phyloP scores from a whole-genome alignment of 1,284 basidiomycete species.

The Rhodotorula mucilaginosa region DNA sequence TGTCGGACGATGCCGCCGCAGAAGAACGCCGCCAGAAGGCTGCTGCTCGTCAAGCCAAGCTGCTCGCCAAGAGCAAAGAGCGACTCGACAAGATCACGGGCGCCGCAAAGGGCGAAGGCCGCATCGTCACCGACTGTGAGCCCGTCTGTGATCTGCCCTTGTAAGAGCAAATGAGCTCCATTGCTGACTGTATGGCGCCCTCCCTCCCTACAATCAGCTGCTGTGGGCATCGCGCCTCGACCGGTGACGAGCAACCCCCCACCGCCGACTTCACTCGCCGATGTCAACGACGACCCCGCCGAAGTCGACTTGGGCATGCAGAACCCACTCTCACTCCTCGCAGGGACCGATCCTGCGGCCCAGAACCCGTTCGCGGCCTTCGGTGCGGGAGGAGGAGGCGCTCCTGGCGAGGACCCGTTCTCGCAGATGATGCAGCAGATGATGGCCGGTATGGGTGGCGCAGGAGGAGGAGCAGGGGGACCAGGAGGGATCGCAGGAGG shows the following conservation, averaged over 20 bases:
- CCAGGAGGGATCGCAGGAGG: constrained; percentile 3
- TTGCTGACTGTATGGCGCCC: neutral
- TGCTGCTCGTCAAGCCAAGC: constrained; percentile 41
- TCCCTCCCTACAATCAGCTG: neutral
- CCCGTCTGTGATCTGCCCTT: neutral
- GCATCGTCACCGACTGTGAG: constrained; percentile 32
- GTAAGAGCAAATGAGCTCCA: no score
- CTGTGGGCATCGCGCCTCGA: constrained; percentile 13
- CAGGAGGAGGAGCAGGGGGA: constrained; percentile 4
- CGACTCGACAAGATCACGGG: constrained; percentile 46
- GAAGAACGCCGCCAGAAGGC: constrained; percentile 22
- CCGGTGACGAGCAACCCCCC: constrained; percentile 21
- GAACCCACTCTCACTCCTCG: constrained; percentile 11
- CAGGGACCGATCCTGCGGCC: neutral
- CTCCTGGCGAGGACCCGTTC: constrained; percentile 30
- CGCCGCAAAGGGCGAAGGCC: constrained; percentile 41
- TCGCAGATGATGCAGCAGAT: constrained; percentile 41
- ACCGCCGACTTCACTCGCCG: constrained; percentile 23
- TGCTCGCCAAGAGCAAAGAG: constrained; percentile 43
- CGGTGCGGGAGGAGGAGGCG: neutral
- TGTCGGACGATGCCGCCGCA: constrained; percentile 28
- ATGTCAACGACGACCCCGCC: constrained; percentile 43
- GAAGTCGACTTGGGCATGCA: constrained; percentile 42
- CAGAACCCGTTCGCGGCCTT: constrained; percentile 14
- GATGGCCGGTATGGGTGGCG: constrained; percentile 5